Conservation (phyloP, 495 filamentous ascomycete genomes). For the Aspergillus bridgeri region DNA sequence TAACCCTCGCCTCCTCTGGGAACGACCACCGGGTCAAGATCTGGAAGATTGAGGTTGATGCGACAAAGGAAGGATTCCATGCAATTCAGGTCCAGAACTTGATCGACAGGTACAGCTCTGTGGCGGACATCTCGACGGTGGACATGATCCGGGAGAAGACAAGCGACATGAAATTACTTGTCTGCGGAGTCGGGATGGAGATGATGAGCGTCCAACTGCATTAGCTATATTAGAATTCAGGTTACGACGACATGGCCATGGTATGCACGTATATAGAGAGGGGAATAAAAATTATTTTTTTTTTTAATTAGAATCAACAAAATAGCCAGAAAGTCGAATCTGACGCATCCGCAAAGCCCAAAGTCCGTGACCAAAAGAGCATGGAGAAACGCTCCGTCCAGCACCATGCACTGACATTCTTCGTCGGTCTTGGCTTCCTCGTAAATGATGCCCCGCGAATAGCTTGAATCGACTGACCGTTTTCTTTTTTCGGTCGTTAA, state of each 20-base stretch:
- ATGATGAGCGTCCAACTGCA: conserved; percentile 25
- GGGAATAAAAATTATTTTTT: not conserved
- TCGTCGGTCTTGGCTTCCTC: not conserved
- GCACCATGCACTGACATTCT: not conserved
- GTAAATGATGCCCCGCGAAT: not conserved
- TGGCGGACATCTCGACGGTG: conserved; percentile 61
- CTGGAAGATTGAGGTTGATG: conserved; percentile 55
- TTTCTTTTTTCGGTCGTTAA: not conserved
- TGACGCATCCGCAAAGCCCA: not conserved
- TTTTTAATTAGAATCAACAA: not conserved
- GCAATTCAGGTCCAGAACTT: conserved; percentile 42
- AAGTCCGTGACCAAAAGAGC: not conserved
- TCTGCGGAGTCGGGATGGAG: conserved; percentile 58
- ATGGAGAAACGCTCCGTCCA: not conserved
- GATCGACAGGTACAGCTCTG: conserved; percentile 53
- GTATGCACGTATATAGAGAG: not conserved
- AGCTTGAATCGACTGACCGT: not conserved
- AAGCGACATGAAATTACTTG: conserved; percentile 31
- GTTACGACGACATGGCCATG: conserved; percentile 17
- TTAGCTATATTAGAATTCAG: conserved; percentile 1
- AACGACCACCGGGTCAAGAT: conserved; percentile 80
- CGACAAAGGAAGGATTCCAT: conserved; percentile 25
- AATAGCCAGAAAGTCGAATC: not conserved
- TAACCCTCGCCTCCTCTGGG: conserved; percentile 59
- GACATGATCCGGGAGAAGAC: conserved; percentile 27